Evolutionary conservation across 768 basidiomycete species (phyloP).

Genomic region (Ramaria sp.): DNA sequence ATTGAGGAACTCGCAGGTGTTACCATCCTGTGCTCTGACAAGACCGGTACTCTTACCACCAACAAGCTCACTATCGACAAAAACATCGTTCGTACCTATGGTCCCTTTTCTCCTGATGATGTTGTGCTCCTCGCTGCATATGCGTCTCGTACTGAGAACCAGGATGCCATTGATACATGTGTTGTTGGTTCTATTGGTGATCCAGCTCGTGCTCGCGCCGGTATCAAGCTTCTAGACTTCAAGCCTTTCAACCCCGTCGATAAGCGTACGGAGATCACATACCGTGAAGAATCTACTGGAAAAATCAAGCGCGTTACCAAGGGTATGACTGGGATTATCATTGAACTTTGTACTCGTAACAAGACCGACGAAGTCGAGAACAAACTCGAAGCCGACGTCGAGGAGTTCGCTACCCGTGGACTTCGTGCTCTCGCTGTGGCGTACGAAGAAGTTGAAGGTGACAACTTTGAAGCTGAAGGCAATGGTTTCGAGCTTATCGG

Average conservation of each 20-base stretch:
- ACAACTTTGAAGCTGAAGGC: constrained; percentile 76
- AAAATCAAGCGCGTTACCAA: constrained; percentile 98
- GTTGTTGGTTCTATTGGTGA: constrained; percentile 76
- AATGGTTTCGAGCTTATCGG: constrained; percentile 97
- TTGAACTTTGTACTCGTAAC: constrained; percentile 94
- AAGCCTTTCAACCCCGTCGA: constrained; percentile 99
- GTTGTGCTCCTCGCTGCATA: constrained; percentile 92
- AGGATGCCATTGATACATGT: constrained; percentile 91
- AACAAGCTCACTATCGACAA: constrained; percentile 99
- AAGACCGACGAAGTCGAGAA: constrained; percentile 91
- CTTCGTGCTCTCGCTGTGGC: constrained; percentile 96
- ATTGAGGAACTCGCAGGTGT: constrained; percentile 98
- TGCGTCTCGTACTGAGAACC: constrained; percentile 97
- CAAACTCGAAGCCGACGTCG: constrained; percentile 86
- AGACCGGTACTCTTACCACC: constrained; percentile 96
- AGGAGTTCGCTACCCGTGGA: constrained; percentile 92
- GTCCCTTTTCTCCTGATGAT: constrained; percentile 78
- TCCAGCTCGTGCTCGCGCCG: constrained; percentile 62
- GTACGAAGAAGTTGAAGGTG: constrained; percentile 82
- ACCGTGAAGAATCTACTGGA: constrained; percentile 88
- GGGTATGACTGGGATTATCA: constrained; percentile 99
- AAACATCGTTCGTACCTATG: constrained; percentile 84
- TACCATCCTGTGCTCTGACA: constrained; percentile 97
- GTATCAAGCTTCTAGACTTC: constrained; percentile 96
- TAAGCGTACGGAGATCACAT: constrained; percentile 98